Evolutionary conservation across 2,329 filamentous ascomycete genomes (phyloP), one percentile per base, ranked within the genome.

Genomic region (Pseudogymnoascus sp.): DNA sequence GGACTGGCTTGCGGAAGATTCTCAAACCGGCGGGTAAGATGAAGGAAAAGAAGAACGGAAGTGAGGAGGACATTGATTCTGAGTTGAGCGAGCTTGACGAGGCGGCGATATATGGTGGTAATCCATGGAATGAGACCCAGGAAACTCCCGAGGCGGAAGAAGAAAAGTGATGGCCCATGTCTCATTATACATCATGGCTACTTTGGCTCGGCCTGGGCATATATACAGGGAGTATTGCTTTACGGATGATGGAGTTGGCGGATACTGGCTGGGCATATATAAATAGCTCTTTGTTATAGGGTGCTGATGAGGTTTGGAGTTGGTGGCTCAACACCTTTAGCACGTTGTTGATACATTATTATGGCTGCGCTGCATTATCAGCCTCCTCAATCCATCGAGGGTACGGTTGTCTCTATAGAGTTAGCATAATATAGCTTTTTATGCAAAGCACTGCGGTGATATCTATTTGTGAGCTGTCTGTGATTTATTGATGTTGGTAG

Each of bases 1-100:
- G 84, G 61, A 80, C 77, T n/a, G 84, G 82, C 6, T 79, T 76
- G 64, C 80, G 80, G 68, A 83, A 83, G 69, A 77, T 60, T 18
- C 44, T 28, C 73, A 40, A 75, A 71, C 42, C 66, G 69, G 60
- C 31, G 2, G 38, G 18, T 11, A 72, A 69, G 37, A 68, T 66
- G 60, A 72, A 69, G 62, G 67, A 67, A 44, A 65, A 65, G 65
- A 66, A 60, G 61, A 63, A 67, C 53, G 63, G 60, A 4, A 63
- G 56, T 21, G 63, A 8, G 8, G 66, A 67, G 23, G 65, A 66
- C 4, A 64, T 61, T 59, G 64, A 66, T 11, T 56, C 18, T 11
- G 61, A 66, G 53, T 40, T 60, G 23, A 40, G 33, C 59, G 59
- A 60, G 18, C 21, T 25, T 60, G 59, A 60, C 6, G 60, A 37